phyloP scores from a whole-genome alignment of 345 rosid genomes.

The Hibiscus tridactylites region DNA sequence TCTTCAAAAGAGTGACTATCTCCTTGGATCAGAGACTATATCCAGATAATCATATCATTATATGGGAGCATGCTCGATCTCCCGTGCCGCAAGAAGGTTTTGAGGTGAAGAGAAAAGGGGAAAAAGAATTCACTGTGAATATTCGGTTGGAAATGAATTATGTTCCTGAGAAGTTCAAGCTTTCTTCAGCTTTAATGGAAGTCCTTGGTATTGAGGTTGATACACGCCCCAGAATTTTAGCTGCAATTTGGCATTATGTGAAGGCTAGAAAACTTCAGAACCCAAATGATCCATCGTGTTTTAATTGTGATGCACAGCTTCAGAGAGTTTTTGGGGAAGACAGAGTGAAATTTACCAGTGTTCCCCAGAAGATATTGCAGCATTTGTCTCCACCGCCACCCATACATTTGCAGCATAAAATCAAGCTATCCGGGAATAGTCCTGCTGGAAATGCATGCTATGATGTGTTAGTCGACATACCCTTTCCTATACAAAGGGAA shows the following conservation, averaged over 20 bases:
- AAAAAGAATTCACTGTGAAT: conserved; percentile 66
- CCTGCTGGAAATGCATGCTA: conserved; percentile 88
- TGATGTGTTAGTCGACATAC: conserved; percentile 90
- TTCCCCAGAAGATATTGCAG: conserved; percentile 78
- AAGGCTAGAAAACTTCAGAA: conserved; percentile 93
- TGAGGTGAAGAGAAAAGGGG: conserved; percentile 96
- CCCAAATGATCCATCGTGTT: conserved; percentile 79
- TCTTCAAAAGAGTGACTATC: conserved; percentile 83
- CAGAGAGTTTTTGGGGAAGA: conserved; percentile 91
- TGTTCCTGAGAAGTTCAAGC: conserved; percentile 87
- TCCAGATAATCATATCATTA: conserved; percentile 75
- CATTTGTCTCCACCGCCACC: conserved; percentile 87
- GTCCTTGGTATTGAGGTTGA: conserved; percentile 97
- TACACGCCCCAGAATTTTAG: conserved; percentile 88
- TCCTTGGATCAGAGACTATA: conserved; percentile 84
- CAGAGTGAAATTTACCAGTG: conserved; percentile 71
- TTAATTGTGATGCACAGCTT: conserved; percentile 79
- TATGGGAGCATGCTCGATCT: conserved; percentile 91
- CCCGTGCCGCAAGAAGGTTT: conserved; percentile 94
- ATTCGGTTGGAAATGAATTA: conserved; percentile 89
- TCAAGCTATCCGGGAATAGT: conserved; percentile 84
- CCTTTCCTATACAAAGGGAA: conserved; percentile 90
- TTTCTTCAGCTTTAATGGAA: conserved; percentile 78
- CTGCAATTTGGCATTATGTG: conserved; percentile 97
- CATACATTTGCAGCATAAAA: conserved; percentile 79